Conservation (phyloP, 2,329 filamentous ascomycete genomes). For the Penicillium sp. region DNA sequence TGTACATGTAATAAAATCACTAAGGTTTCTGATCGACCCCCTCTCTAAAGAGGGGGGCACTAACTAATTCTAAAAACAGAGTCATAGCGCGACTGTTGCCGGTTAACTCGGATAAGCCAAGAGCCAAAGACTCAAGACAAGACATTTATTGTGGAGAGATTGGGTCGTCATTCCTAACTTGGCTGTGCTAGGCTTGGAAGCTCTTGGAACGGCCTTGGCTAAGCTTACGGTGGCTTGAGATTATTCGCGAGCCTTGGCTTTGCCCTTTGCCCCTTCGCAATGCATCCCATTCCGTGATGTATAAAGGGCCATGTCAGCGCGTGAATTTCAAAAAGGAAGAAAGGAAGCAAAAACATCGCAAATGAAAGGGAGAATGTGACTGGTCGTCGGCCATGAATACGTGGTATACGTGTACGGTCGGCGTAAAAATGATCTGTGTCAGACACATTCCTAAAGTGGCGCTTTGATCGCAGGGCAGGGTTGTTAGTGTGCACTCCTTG, state of each 20-base stretch:
- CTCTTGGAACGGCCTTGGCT: conserved; percentile 21
- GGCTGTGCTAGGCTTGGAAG: conserved; percentile 12
- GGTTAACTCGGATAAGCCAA: not conserved
- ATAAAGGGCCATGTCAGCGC: not conserved
- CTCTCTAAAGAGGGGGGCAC: not conserved
- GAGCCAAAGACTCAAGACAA: not conserved
- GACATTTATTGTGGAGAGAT: not conserved
- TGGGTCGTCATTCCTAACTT: conserved; percentile 2
- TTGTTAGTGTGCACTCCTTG: conserved; percentile 35
- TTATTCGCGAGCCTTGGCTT: conserved; percentile 15
- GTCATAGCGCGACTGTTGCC: not conserved
- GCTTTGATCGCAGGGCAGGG: conserved; percentile 32
- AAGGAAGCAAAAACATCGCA: not conserved
- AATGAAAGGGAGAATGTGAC: conserved; percentile 2
- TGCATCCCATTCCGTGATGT: conserved; percentile 20
- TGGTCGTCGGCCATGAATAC: not conserved
- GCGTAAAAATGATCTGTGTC: conserved; percentile 17
- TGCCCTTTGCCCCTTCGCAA: conserved; percentile 14
- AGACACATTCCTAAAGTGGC: conserved; percentile 24
- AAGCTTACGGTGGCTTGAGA: conserved; percentile 22
- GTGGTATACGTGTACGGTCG: too few relatives aligned
- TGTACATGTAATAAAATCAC: not conserved
- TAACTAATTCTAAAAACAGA: conserved; percentile 6
- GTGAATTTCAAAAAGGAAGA: not conserved
- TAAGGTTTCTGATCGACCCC: conserved; percentile 3